phyloP scores from a whole-genome alignment of 2,329 filamentous ascomycete genomes.

The Furcasterigmium furcatum region DNA sequence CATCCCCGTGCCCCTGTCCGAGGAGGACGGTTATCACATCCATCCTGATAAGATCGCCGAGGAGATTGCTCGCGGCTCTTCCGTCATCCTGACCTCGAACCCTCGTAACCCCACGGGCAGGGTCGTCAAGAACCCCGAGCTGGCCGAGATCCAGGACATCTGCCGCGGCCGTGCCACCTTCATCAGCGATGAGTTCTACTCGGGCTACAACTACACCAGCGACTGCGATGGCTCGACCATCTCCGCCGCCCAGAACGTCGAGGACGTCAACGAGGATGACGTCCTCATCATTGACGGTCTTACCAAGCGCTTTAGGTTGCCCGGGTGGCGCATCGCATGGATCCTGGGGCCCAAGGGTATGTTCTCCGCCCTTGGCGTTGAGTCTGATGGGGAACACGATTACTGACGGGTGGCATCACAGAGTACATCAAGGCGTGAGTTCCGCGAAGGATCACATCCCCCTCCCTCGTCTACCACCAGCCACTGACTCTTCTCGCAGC shows the following conservation, averaged over 20 bases:
- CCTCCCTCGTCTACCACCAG: no score
- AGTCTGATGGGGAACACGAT: no score
- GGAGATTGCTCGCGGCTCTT: conserved; percentile 81
- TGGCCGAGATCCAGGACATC: conserved; percentile 88
- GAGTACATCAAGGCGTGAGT: conserved; percentile 84
- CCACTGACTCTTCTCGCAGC: conserved; percentile 29
- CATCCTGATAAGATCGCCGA: conserved; percentile 90
- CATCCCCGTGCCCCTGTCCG: conserved; percentile 79
- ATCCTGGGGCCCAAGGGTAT: conserved; percentile 80
- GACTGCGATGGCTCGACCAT: conserved; percentile 89
- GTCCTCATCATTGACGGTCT: conserved; percentile 94
- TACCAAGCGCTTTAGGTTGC: conserved; percentile 94
- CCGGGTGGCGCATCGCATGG: conserved; percentile 96
- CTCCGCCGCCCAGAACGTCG: conserved; percentile 83
- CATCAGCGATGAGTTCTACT: conserved; percentile 96
- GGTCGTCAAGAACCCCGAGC: conserved; percentile 79
- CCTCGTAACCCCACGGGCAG: conserved; percentile 91
- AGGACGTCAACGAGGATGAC: conserved; percentile 85
- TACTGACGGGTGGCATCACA: conserved; percentile 13
- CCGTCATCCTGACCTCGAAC: conserved; percentile 91
- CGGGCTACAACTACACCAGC: conserved; percentile 92
- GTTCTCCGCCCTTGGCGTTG: conserved; percentile 6
- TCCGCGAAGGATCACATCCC: neutral
- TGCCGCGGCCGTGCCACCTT: conserved; percentile 87
- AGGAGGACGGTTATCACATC: conserved; percentile 88